Evolutionary conservation across 2,329 filamentous ascomycete genomes (phyloP), one percentile per base, ranked within the genome.

Genomic region (Scedosporium boydii): DNA sequence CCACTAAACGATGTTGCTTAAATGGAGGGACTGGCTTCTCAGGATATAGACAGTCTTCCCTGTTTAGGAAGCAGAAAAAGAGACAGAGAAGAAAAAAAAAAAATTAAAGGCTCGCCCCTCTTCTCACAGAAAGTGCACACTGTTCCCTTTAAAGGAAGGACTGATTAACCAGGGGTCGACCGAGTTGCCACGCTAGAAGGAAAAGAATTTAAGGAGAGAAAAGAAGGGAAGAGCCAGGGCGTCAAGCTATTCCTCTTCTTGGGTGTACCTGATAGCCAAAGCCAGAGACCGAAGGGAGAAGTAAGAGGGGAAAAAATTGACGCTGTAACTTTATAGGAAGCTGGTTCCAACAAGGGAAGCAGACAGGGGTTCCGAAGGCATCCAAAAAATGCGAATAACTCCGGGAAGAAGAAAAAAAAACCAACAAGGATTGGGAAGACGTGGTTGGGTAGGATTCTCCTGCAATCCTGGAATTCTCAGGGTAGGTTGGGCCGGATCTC

Each of bases 11-110:
- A 18, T 7, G 23, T 42, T 42, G 59, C 44, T 21, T 55, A 55
- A 55, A 55, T 55, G 64, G 59, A 62, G 62, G 62, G 53, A 41
- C 38, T 27, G 16, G 27, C 27, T 18, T 58, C 62, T 42, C 61
- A 38, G 34, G 55, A 56, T 18, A 38, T 56, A 27, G 29, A 48
- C 58, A 48, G 34, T 55, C 55, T 48, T 57, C 29, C 27, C n/a
- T 26, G 7, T 51, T 23, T 59, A 23, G 6, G 55, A 62, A 38
- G 18, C 16, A 58, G 38, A 14, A 27, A 38, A 57, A 61, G 29
- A 34, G 14, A 27, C 44, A 42, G 44, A 23, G 14, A 29, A n/a
- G n/a, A 55, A 16, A 42, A 16, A 38, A 56, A 16, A 51, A 57
- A 64, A 53, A 42, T 9, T 56, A 55, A 62, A 60, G 26, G 18